Percentiles rank a stretch among this genome's conserved stretches.
Conservation (phyloP, 148 eudicot species). For the Pouteria glomerata region DNA sequence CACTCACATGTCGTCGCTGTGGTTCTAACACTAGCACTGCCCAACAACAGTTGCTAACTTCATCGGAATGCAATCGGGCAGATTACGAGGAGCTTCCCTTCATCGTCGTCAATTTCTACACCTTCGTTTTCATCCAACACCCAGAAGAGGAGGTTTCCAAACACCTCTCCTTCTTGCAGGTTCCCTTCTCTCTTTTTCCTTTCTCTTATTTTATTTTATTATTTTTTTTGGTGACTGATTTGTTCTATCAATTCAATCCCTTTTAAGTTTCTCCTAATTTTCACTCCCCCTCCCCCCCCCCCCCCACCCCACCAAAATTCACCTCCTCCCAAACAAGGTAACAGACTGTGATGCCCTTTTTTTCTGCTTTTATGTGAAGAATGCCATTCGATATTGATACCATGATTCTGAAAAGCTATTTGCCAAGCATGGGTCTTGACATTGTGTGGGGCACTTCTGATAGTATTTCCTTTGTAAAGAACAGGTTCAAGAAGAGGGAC, state of each 20-base stretch:
- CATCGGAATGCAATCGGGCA: background rate
- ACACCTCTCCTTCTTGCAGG: slow-evolving; percentile 75
- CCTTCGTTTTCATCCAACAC: slow-evolving; percentile 44
- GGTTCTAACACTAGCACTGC: background rate
- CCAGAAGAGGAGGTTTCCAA: slow-evolving; percentile 63
- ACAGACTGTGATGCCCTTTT: too few species aligned
- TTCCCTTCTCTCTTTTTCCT: slow-evolving; percentile 8
- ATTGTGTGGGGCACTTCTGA: too few species aligned
- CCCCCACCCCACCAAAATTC: too few species aligned
- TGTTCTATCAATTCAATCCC: background rate
- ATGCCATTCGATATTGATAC: too few species aligned
- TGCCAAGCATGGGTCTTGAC: too few species aligned
- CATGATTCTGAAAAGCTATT: too few species aligned
- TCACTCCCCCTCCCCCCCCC: too few species aligned
- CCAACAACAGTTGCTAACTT: background rate
- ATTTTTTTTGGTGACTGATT: background rate
- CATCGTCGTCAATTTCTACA: slow-evolving; percentile 76
- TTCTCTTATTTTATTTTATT: background rate
- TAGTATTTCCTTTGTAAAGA: too few species aligned
- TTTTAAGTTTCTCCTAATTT: too few species aligned
- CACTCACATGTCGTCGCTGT: background rate
- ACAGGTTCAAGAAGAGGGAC: too few species aligned
- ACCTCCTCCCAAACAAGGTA: background rate
- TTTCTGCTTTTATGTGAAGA: too few species aligned
- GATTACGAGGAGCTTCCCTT: slow-evolving; percentile 22